Percentiles rank a stretch among this genome's conserved stretches.
Evolutionary conservation across 805 yeast genomes (phyloP).

Genomic region (Scheffersomyces lignosus): DNA sequence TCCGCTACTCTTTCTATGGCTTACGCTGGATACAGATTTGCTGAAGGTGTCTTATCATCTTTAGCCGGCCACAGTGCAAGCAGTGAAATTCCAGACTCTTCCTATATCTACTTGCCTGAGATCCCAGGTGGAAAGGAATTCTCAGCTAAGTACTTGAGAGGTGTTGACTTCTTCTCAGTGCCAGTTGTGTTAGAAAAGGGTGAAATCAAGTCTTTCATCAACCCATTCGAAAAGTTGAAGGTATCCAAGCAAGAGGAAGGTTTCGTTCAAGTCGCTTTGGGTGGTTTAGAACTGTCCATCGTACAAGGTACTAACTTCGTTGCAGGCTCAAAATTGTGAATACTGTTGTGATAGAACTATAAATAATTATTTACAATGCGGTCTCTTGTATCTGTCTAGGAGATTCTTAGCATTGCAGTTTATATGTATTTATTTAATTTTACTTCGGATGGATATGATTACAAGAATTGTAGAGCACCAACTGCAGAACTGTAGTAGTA

Average conservation of each 20-base stretch:
- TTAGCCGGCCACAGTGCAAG: slow-evolving; percentile 53
- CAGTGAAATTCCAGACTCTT: slow-evolving; percentile 40
- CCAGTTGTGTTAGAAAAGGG: slow-evolving; percentile 46
- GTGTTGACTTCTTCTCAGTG: slow-evolving; percentile 47
- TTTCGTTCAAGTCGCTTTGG: slow-evolving; percentile 37
- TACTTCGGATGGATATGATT: too few species aligned
- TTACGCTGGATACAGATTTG: slow-evolving; percentile 78
- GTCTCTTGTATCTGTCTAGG: too few species aligned
- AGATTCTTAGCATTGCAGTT: too few species aligned
- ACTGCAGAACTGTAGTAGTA: too few species aligned
- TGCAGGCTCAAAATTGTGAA: slow-evolving; percentile 34
- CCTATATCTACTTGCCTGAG: slow-evolving; percentile 56
- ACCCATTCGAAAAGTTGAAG: slow-evolving; percentile 33
- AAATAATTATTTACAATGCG: neutral
- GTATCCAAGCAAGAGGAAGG: slow-evolving; percentile 31
- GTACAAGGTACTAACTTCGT: slow-evolving; percentile 43
- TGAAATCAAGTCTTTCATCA: slow-evolving; percentile 33
- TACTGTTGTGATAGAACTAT: neutral
- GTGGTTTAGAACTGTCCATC: slow-evolving; percentile 39
- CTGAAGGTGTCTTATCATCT: slow-evolving; percentile 64
- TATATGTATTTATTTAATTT: too few species aligned
- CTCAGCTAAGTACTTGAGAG: slow-evolving; percentile 33
- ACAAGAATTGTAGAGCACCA: too few species aligned
- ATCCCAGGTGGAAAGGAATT: slow-evolving; percentile 48
- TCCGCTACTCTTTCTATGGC: slow-evolving; percentile 97